Percentiles rank a stretch among this genome's conserved stretches.
These are phyloP conservation scores for Populus trichocarpa DNA, from an alignment of 441 rosid genomes.

Conservation along the genomic window DNA sequence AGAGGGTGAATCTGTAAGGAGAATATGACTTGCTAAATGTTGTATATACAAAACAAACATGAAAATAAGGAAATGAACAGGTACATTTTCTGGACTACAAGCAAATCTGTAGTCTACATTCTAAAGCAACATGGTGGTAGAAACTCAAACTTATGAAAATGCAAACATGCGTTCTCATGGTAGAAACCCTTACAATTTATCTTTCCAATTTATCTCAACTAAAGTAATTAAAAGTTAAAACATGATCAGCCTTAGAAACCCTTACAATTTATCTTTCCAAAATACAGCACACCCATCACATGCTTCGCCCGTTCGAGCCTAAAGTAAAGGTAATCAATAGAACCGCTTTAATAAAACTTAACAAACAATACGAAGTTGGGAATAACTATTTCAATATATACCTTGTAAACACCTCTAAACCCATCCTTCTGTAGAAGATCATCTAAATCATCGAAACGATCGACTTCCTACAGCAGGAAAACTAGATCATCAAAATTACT, in stretches of 20 bases:
- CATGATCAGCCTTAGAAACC: background rate
- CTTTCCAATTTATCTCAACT: no score
- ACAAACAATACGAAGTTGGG: background rate
- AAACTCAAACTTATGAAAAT: background rate
- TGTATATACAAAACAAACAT: background rate
- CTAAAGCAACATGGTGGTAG: background rate
- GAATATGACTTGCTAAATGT: constrained; percentile 9
- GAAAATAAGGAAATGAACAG: background rate
- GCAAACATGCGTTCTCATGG: background rate
- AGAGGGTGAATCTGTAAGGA: constrained; percentile 70
- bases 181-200: no score
- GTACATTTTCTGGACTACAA: background rate
- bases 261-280: constrained; percentile 79
- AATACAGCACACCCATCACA: constrained; percentile 90
- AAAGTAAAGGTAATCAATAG: constrained; percentile 20
- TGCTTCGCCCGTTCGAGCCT: constrained; percentile 91
- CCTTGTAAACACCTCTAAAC: constrained; percentile 82
- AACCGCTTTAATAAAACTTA: constrained; percentile 9
- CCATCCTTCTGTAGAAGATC: constrained; percentile 55
- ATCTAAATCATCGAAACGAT: constrained; percentile 68
- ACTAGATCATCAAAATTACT: constrained; percentile 5
- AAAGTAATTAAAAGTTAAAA: background rate
- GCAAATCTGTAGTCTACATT: background rate
- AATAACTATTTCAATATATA: constrained; percentile 19
- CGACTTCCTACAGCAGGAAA: constrained; percentile 73